phyloP scores from a whole-genome alignment of 352 stramenopile genomes.

The Phytopythium kandeliae region DNA sequence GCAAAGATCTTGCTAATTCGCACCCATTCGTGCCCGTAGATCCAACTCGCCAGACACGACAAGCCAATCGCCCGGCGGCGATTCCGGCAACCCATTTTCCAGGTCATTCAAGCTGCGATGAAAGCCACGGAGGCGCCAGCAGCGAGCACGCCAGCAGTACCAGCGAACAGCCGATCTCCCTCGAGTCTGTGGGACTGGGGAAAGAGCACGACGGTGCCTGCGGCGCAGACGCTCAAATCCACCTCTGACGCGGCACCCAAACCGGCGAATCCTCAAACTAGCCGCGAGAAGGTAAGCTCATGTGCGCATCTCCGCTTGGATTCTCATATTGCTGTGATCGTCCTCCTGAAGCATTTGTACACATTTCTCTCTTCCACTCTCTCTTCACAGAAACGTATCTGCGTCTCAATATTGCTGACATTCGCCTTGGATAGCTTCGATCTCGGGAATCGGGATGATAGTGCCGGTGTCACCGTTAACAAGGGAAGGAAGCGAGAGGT shows the following conservation, averaged over 20 bases:
- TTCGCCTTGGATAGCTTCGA: slow-evolving; percentile 28
- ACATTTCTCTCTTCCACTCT: no score
- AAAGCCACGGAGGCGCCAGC: slow-evolving; percentile 9
- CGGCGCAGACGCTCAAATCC: neutral
- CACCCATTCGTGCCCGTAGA: slow-evolving; percentile 2
- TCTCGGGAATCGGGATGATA: slow-evolving; percentile 12
- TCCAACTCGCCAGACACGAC: neutral
- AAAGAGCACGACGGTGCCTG: neutral
- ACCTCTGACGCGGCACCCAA: neutral
- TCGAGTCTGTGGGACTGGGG: neutral
- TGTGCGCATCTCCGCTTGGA: no score
- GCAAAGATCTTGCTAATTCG: neutral
- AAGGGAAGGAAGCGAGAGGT: slow-evolving; percentile 57
- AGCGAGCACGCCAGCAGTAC: neutral
- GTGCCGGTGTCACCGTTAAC: slow-evolving; percentile 15
- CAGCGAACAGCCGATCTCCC: neutral
- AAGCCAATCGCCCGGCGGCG: slow-evolving; percentile 1
- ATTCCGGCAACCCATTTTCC: slow-evolving; percentile 2
- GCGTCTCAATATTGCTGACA: slow-evolving; percentile 18
- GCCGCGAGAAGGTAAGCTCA: neutral
- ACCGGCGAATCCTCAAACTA: neutral
- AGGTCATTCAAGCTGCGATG: slow-evolving; percentile 4
- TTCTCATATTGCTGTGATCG: neutral
- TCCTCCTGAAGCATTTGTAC: neutral
- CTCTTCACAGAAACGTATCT: neutral